Evolutionary conservation across 2,329 filamentous ascomycete genomes (phyloP).

Genomic region (Teratosphaeria epicoccoides): DNA sequence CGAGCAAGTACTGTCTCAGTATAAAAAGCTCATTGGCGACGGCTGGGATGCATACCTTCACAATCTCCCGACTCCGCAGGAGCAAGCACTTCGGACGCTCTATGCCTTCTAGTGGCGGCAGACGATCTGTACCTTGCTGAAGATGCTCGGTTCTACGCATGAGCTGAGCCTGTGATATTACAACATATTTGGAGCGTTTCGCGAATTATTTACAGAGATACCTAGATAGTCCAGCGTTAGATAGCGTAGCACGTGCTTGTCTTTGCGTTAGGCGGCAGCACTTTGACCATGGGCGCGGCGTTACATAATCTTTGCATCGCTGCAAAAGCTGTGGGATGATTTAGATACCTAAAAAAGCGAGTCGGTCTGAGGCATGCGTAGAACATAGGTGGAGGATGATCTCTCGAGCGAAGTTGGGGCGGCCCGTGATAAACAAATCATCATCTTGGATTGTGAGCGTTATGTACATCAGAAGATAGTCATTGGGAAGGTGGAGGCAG

Average conservation of each 20-base stretch:
- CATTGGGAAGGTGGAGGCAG: neutral
- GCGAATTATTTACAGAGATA: conserved; percentile 6
- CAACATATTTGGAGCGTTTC: neutral
- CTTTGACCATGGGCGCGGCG: conserved; percentile 1
- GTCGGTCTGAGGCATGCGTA: neutral
- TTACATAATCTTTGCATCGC: neutral
- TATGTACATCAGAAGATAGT: neutral
- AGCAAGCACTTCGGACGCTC: conserved; percentile 32
- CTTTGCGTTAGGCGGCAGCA: conserved; percentile 27
- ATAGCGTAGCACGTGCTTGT: conserved; percentile 26
- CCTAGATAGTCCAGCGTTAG: conserved; percentile 21
- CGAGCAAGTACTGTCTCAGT: conserved; percentile 47
- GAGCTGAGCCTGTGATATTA: conserved; percentile 2
- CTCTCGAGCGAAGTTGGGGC: neutral
- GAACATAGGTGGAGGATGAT: neutral
- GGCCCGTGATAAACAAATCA: neutral
- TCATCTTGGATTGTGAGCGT: neutral
- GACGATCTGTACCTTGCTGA: neutral
- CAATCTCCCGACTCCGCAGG: conserved; percentile 35
- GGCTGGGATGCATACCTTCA: conserved; percentile 43
- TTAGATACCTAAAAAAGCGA: no score
- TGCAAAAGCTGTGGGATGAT: neutral
- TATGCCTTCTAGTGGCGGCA: conserved; percentile 29
- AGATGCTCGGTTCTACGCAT: no score
- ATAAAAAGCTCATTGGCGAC: conserved; percentile 43